phyloP scores from a whole-genome alignment of 192 early-diverging fungal species.

The Backusella liffmaniae region DNA sequence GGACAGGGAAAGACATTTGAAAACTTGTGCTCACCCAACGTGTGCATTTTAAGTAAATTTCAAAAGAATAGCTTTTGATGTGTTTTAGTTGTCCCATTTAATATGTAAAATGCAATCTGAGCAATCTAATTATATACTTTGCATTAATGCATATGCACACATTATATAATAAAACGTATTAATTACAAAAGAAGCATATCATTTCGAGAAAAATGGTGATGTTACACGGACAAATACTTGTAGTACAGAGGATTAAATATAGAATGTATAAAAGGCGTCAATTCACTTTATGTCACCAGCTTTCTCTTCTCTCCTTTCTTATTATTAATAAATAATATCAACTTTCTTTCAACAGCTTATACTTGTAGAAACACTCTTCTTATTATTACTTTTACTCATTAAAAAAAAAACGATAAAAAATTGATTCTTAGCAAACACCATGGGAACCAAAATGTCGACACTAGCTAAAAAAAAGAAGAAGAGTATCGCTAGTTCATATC shows the following conservation, averaged over 20 bases:
- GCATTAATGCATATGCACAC: neutral
- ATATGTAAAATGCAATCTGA: neutral
- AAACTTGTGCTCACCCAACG: neutral
- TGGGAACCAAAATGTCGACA: conserved; percentile 3
- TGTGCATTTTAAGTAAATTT: neutral
- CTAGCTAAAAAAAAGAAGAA: conserved; percentile 1
- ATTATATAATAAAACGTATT: neutral
- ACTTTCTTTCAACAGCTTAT: too few relatives aligned
- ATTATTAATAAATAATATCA: neutral
- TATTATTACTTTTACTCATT: neutral
- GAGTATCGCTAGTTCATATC: neutral
- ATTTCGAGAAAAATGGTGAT: too few relatives aligned
- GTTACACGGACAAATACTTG: neutral
- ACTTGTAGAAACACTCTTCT: neutral
- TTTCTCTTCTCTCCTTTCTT: neutral
- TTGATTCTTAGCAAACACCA: neutral
- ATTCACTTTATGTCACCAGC: neutral
- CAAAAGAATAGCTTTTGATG: neutral
- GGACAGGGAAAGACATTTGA: neutral
- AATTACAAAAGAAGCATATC: neutral
- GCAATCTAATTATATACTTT: neutral
- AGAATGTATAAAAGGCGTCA: neutral
- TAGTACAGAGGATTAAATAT: neutral
- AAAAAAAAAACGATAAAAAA: neutral
- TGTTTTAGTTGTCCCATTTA: neutral